Conservation (phyloP, 306 rosid species). For the Delonix regia region DNA sequence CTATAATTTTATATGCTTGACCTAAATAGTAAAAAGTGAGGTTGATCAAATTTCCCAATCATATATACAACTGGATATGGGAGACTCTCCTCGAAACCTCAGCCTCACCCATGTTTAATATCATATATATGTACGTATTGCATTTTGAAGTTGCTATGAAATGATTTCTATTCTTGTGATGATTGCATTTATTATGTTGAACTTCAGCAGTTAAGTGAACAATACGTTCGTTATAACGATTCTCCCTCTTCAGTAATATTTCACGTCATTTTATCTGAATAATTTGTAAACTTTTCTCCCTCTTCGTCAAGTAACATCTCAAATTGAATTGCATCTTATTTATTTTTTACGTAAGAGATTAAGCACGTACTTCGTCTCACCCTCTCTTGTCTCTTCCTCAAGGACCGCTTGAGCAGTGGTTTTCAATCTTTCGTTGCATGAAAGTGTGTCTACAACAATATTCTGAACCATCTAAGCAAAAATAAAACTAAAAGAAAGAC, state of each 20-base stretch:
- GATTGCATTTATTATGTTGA: constrained; percentile 49
- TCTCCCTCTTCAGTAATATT: not conserved
- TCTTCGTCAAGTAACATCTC: not conserved
- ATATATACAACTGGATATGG: constrained; percentile 30
- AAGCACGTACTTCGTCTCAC: not conserved
- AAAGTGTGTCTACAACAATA: not conserved
- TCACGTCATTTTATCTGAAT: not conserved
- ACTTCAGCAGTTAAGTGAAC: constrained; percentile 35
- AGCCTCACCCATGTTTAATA: constrained; percentile 36
- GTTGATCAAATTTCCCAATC: constrained; percentile 51
- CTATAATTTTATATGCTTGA: constrained; percentile 37
- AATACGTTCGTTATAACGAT: constrained; percentile 27
- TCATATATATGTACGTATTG: constrained; percentile 21
- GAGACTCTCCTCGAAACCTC: constrained; percentile 42
- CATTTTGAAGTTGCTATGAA: constrained; percentile 25
- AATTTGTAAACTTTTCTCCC: not conserved
- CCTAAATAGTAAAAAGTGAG: constrained; percentile 44
- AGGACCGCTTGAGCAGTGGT: constrained; percentile 38
- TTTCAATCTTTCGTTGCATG: not conserved
- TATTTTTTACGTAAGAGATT: constrained; percentile 7
- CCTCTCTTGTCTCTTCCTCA: not conserved
- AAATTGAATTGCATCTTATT: not conserved
- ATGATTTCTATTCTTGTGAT: constrained; percentile 46
- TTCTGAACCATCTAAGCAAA: not conserved
- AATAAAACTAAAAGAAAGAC: not conserved